These are phyloP conservation scores for Phytomonas sp. DNA, from an alignment of 208 protist genomes.

Conservation along the genomic window DNA sequence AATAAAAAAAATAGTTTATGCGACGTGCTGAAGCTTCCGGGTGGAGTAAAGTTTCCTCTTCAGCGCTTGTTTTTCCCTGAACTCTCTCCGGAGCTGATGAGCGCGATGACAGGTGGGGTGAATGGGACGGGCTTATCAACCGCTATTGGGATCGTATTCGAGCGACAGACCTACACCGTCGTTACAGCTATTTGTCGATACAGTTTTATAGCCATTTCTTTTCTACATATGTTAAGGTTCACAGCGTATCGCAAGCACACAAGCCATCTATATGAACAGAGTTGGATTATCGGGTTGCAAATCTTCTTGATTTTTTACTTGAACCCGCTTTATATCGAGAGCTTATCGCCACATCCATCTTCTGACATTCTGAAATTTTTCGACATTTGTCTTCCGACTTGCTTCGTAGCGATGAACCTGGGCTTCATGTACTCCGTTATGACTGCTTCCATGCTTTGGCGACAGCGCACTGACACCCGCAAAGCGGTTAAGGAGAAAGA, in stretches of 20 bases:
- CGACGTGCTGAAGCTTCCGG: slow-evolving; percentile 20
- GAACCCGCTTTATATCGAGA: slow-evolving; percentile 52
- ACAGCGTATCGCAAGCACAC: slow-evolving; percentile 54
- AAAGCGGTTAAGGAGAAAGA: slow-evolving; percentile 1
- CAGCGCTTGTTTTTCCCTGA: background rate
- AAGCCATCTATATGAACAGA: slow-evolving; percentile 65
- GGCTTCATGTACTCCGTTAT: slow-evolving; percentile 83
- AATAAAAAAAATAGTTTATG: slow-evolving; percentile 19
- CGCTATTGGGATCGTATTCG: slow-evolving; percentile 49
- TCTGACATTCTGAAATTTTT: slow-evolving; percentile 60
- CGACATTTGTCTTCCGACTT: slow-evolving; percentile 65
- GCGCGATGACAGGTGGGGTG: slow-evolving; percentile 4
- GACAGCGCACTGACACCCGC: slow-evolving; percentile 5
- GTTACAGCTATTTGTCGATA: slow-evolving; percentile 60
- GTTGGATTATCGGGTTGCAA: slow-evolving; percentile 59
- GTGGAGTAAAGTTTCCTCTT: background rate
- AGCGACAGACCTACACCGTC: slow-evolving; percentile 47
- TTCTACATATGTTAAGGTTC: slow-evolving; percentile 63
- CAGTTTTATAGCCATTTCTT: slow-evolving; percentile 44
- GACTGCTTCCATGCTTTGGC: slow-evolving; percentile 68
- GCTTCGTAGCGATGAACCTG: slow-evolving; percentile 60
- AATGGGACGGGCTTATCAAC: background rate
- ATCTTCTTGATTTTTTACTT: slow-evolving; percentile 67
- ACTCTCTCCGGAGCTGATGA: slow-evolving; percentile 8
- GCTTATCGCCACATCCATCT: slow-evolving; percentile 21